Base-by-base conservation (phyloP, 805 yeast species). In the Candida succiphila region DNA sequence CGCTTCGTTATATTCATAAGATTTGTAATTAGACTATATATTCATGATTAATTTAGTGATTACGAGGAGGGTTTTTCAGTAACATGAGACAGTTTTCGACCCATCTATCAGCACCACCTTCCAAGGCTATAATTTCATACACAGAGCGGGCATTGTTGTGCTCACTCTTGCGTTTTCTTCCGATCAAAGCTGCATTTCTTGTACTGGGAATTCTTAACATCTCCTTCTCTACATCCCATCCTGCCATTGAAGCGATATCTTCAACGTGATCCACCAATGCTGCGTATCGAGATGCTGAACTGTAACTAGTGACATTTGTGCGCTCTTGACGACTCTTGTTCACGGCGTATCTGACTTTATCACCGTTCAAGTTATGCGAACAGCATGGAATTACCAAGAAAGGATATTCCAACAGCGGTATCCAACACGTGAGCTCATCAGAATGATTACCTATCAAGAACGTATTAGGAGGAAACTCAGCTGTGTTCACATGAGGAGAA, bases 331-430 rank as follows among this genome's bases (percentile, higher is more conserved):
- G 37, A 10, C 27, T 34, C 36, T 49, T 60, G 35, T 64, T 62
- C 2, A 72, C 69, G 13, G 76, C 61, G 47, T 71, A 88, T 46
- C 96, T 65, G 3, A 68, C 63, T 44, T 76, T 76, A 20, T 75
- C 77, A 3, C 97, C 97, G 5, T 78, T 70, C 28, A 89, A 65
- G 3, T 81, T 75, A 55, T 89, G 95, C 0, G 96, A 87, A 54
- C 97, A 89, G 53, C 97, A 89, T 9, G 97, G 97, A 27, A 89
- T 84, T 8, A 86, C 95, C 64, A 89, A 63, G 52, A 85, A 89
- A 6, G 96, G 95, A 40, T 69, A 81, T 0, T 86, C 87, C 9
- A 89, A 58, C 9, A 89, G 60, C 3, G 97, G 97, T 25, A 89
- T 77, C 96, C 97, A 89, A 43, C 95, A 82, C 0, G 96, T 88